Percentiles rank a stretch among this genome's conserved stretches.
phyloP scores from a whole-genome alignment of 257 asterid species.

The Przewalskia tangutica region DNA sequence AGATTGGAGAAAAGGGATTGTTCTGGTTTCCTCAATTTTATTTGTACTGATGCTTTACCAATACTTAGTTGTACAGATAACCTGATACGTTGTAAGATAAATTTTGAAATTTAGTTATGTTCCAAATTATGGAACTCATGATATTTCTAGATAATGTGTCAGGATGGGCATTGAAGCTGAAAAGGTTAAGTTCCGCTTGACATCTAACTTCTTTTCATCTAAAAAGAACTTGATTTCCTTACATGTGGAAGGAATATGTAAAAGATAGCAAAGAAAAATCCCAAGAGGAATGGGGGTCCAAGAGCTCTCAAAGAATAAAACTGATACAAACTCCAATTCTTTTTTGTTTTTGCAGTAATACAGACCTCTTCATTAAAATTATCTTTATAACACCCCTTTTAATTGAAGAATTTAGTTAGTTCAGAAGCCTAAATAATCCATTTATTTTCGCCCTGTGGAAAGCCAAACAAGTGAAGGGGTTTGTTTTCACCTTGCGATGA shows the following conservation, averaged over 20 bases:
- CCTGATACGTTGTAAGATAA: background rate
- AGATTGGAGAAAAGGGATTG: background rate
- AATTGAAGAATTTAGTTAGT: background rate
- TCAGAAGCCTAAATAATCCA: background rate
- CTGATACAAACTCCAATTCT: background rate
- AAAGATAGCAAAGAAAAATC: background rate
- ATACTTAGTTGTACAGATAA: background rate
- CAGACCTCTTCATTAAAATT: background rate
- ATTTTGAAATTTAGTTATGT: background rate
- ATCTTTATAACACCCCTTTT: background rate
- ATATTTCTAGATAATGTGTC: background rate
- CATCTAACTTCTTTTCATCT: background rate
- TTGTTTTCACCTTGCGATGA: background rate
- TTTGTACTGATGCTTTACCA: background rate
- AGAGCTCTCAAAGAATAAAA: background rate
- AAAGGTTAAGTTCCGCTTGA: background rate
- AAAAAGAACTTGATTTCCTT: background rate
- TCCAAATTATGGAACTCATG: background rate
- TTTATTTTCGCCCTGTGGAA: background rate
- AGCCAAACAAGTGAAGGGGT: background rate
- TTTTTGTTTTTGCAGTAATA: background rate
- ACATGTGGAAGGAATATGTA: background rate
- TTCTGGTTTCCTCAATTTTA: background rate
- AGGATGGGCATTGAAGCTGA: background rate
- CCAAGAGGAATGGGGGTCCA: background rate